Conservation (phyloP, 78 protist species). For the Polysphondylium violaceum region DNA sequence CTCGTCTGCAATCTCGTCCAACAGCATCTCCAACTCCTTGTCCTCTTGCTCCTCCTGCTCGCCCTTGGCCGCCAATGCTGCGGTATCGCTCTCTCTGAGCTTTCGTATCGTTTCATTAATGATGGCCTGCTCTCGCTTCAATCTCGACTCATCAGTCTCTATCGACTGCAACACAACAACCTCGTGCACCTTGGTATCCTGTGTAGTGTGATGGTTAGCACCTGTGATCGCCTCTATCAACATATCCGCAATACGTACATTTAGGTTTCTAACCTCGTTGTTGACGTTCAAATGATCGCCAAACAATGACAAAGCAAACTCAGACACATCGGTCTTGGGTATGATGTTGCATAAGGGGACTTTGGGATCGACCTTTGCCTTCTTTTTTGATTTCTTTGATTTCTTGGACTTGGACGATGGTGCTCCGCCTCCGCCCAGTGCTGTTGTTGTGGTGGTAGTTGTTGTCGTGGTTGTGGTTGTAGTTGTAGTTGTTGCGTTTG, state of each 20-base stretch:
- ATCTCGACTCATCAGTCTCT: constrained; percentile 59
- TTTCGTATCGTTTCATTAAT: constrained; percentile 36
- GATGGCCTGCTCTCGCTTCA: constrained; percentile 63
- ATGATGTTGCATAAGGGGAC: not conserved
- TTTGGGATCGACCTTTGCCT: constrained; percentile 40
- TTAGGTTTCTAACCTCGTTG: not conserved
- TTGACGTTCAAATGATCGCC: not conserved
- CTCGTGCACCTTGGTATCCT: not conserved
- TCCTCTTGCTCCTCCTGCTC: not conserved
- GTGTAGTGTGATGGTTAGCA: not conserved
- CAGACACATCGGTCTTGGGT: constrained; percentile 27
- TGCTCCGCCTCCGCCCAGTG: not conserved
- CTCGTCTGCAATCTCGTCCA: constrained; percentile 30
- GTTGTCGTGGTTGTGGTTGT: not conserved
- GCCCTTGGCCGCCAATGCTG: not conserved
- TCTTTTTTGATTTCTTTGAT: constrained; percentile 61
- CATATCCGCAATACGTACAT: too few species aligned
- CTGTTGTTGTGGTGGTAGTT: not conserved
- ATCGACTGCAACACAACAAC: not conserved
- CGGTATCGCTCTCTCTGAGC: not conserved
- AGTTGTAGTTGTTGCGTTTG: not conserved
- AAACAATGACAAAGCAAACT: constrained; percentile 40
- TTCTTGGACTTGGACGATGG: constrained; percentile 1
- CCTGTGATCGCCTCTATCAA: not conserved
- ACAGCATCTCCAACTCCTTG: constrained; percentile 1